These are phyloP conservation scores for Botryotinia globosa DNA, from an alignment of 2,329 filamentous ascomycete species.

Conservation along the genomic window DNA sequence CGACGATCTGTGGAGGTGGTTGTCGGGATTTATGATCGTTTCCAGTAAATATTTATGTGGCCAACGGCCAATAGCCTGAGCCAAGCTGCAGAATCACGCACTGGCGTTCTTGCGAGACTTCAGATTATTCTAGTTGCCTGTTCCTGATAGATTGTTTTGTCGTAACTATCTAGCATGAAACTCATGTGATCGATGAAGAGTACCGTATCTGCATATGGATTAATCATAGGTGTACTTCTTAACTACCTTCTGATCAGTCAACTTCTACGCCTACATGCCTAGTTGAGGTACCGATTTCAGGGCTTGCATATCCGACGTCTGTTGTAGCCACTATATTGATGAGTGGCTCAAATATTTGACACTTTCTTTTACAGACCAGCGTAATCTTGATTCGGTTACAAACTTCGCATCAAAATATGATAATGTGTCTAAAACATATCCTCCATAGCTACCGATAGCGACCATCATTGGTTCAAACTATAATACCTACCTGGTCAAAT, in stretches of 20 bases:
- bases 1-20: not conserved
- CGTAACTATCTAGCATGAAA: not conserved
- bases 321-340: not conserved
- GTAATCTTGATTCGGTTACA: not conserved
- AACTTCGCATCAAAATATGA: not conserved
- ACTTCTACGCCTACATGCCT: not conserved
- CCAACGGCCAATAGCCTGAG: not conserved
- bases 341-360: too few species aligned
- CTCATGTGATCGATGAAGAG: not conserved
- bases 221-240: not conserved
- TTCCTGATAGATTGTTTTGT: not conserved
- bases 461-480: not conserved
- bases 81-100: not conserved
- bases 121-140: not conserved
- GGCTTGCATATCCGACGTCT: not conserved
- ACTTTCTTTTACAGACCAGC: not conserved
- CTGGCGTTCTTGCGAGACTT: not conserved
- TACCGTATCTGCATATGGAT: not conserved
- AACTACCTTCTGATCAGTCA: not conserved
- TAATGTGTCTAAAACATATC: not conserved
- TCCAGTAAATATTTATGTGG: not conserved
- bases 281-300: not conserved
- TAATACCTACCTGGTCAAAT: not conserved
- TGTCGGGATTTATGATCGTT: not conserved
- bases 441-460: not conserved